phyloP scores from a whole-genome alignment of 495 filamentous ascomycete genomes.

The Aspergillus ellipticus region DNA sequence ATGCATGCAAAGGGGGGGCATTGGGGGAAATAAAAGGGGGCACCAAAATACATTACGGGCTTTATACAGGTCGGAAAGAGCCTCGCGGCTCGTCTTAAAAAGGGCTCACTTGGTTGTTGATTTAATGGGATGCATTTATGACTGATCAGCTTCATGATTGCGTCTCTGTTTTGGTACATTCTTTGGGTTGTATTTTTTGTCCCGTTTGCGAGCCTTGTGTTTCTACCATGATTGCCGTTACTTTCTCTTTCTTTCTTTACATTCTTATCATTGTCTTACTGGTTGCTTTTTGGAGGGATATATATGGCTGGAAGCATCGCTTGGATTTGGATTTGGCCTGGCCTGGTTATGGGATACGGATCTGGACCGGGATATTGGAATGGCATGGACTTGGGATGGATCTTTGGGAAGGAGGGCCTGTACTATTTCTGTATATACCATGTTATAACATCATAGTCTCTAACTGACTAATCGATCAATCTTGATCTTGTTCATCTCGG shows the following conservation, averaged over 20 bases:
- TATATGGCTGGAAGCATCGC: slow-evolving; percentile 18
- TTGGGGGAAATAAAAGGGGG: neutral
- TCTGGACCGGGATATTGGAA: neutral
- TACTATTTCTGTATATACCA: slow-evolving; percentile 11
- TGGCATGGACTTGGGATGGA: neutral
- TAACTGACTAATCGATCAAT: neutral
- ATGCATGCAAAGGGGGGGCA: neutral
- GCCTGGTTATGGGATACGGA: slow-evolving; percentile 4
- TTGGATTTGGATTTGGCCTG: slow-evolving; percentile 1
- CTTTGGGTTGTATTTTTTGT: neutral
- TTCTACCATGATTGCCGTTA: slow-evolving; percentile 9
- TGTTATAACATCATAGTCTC: neutral
- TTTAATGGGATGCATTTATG: neutral
- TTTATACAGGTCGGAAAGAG: neutral
- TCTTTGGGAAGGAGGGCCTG: slow-evolving; percentile 5
- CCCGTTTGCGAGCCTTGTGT: neutral
- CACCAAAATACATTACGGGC: neutral
- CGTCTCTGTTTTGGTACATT: neutral
- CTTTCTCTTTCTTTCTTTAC: slow-evolving; percentile 11
- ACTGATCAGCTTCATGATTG: neutral
- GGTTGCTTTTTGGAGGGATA: slow-evolving; percentile 17
- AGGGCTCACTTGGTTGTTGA: too few species aligned
- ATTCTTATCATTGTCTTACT: slow-evolving; percentile 16
- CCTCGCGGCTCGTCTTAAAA: neutral
- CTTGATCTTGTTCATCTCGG: neutral